A percentile compares a stretch with the other conserved stretches of the same genome.
Evolutionary conservation across 1,284 basidiomycete genomes (phyloP).

Genomic region (Pseudozyma tsukubaensis): DNA sequence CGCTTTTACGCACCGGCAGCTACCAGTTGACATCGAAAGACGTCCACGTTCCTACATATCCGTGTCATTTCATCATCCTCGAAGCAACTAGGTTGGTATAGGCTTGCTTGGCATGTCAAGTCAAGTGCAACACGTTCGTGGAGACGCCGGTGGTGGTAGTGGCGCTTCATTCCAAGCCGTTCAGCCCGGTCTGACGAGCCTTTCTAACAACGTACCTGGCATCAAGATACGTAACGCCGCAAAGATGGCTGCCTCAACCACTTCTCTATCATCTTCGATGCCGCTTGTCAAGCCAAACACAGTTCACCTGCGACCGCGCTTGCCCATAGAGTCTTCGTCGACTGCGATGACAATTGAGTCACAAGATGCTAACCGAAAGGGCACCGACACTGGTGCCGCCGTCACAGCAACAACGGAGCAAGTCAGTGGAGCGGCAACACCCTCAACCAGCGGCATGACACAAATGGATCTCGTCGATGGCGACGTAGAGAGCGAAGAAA

Average conservation of each 20-base stretch:
- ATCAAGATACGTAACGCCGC: not conserved
- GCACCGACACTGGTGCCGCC: not conserved
- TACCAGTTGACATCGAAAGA: too few species aligned
- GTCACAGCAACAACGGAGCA: not conserved
- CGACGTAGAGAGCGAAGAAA: not conserved
- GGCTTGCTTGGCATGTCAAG: not conserved
- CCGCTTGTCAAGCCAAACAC: constrained; percentile 11
- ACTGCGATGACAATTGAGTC: constrained; percentile 11
- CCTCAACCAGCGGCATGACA: constrained; percentile 73
- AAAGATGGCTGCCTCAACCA: constrained; percentile 1
- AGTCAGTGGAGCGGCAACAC: not conserved
- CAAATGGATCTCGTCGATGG: constrained; percentile 79
- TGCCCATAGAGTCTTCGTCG: constrained; percentile 16
- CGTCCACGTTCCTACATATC: not conserved
- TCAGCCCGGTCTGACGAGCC: not conserved
- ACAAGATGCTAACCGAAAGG: not conserved
- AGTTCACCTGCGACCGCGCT: constrained; percentile 26
- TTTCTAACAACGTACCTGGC: not conserved
- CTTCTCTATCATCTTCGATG: constrained; percentile 4
- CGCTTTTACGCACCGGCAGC: too few species aligned
- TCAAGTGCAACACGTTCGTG: constrained; percentile 10
- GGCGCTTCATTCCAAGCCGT: constrained; percentile 12
- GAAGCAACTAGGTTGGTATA: not conserved
- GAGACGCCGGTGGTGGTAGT: not conserved
- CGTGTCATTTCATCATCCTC: not conserved